A percentile compares a stretch with the other conserved stretches of the same genome.
Evolutionary conservation across 176 grass and related monocot genomes (phyloP).

Genomic region (Miscanthus lutarioriparius): DNA sequence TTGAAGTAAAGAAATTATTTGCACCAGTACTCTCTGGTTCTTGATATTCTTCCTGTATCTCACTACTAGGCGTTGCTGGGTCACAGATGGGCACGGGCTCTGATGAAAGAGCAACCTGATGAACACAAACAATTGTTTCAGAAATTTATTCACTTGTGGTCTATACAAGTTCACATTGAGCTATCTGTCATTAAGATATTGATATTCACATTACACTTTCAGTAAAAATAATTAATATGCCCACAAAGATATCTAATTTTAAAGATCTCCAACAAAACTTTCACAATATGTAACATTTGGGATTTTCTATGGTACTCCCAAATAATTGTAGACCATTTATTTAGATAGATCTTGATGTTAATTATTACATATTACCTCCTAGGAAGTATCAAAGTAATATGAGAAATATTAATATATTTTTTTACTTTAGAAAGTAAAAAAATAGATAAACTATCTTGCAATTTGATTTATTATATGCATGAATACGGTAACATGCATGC

Average conservation of each 20-base stretch:
- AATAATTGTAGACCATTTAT: too few species aligned
- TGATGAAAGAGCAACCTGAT: background rate
- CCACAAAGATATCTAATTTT: background rate
- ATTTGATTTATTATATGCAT: too few species aligned
- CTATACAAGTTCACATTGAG: background rate
- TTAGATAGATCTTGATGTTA: too few species aligned
- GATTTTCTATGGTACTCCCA: too few species aligned
- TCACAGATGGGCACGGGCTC: background rate
- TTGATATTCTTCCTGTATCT: background rate
- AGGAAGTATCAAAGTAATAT: too few species aligned
- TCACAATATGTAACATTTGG: too few species aligned
- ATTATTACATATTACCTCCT: too few species aligned
- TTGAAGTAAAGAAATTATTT: background rate
- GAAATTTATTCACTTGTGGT: background rate
- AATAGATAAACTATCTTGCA: too few species aligned
- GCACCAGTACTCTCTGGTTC: background rate
- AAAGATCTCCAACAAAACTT: background rate
- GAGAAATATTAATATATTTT: too few species aligned
- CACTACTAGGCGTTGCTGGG: background rate
- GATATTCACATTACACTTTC: background rate
- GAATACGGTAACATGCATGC: too few species aligned
- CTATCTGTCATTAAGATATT: background rate
- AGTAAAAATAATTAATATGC: background rate
- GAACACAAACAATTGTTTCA: background rate
- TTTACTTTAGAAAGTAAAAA: too few species aligned